Evolutionary conservation across 345 rosid species (phyloP).

Genomic region (Populus tremula): DNA sequence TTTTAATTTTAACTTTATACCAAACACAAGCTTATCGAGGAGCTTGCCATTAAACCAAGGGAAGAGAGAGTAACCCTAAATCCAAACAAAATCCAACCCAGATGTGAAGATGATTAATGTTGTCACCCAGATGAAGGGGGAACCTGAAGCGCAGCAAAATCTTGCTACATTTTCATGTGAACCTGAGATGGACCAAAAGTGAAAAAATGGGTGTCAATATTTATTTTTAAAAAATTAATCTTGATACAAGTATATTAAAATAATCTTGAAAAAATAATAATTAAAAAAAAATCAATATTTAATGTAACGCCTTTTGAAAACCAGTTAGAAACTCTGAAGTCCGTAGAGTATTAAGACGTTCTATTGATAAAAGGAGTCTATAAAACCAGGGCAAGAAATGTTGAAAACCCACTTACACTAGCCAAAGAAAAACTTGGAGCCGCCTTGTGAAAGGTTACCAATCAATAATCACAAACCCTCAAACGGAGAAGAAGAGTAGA

Average conservation of each 20-base stretch:
- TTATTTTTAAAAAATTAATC: too few relatives aligned
- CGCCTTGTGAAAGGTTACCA: conserved; percentile 17
- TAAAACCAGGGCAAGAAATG: neutral
- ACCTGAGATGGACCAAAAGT: too few relatives aligned
- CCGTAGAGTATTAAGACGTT: neutral
- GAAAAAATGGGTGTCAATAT: too few relatives aligned
- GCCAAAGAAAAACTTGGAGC: neutral
- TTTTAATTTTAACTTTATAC: too few relatives aligned
- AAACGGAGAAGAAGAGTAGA: conserved; percentile 2
- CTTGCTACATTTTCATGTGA: too few relatives aligned
- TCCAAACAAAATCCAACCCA: conserved; percentile 25
- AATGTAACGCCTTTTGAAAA: too few relatives aligned
- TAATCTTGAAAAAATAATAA: too few relatives aligned
- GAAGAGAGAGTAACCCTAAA: neutral
- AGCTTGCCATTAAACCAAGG: neutral
- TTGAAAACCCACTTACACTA: neutral
- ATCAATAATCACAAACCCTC: neutral
- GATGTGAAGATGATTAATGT: conserved; percentile 22
- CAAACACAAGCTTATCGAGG: neutral
- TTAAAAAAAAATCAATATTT: too few relatives aligned
- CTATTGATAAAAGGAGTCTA: neutral
- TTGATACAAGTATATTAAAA: too few relatives aligned
- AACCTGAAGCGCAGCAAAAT: too few relatives aligned
- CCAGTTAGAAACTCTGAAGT: too few relatives aligned
- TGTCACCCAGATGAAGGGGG: too few relatives aligned